Evolutionary conservation across 805 yeast species (phyloP), one percentile per base, ranked within the genome.

Genomic region (Nakazawaea siamensis): DNA sequence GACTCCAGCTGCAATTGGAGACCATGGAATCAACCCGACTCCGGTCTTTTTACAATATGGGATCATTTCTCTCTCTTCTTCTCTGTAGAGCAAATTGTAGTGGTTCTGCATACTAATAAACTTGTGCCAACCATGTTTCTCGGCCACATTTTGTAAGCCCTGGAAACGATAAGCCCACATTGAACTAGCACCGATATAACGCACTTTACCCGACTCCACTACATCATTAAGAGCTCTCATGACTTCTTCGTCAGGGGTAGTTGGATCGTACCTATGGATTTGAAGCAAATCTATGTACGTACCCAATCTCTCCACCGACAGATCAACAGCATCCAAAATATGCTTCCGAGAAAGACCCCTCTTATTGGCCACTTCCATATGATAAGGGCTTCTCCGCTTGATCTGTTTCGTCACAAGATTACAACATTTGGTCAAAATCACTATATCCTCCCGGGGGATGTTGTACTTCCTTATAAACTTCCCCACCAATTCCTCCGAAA

Each of bases 11-110:
- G 76, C 76, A 36, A 64, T 49, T 16, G 83, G 80, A 4, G 77
- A 69, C 72, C 74, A 76, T 11, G 80, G 80, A 28, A 72, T 61
- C 16, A 73, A 34, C 2, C 76, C 80, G 23, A 76, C 68, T 13
- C 68, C 69, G 9, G 66, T 65, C 32, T 57, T 60, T 18, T 66
- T 52, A 41, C 79, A 71, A 50, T 54, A 76, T 17, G 69, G 71
- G 38, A 64, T 68, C 64, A 74, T 57, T 47, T 77, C 83, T n/a
- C 76, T 55, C 47, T 76, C 83, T 36, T 76, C 82, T 47, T 76
- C 82, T 17, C 83, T 57, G 45, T 71, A 59, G 8, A 75, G 34
- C 43, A 76, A 53, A 46, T 73, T 73, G 53, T 75, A 71, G 48
- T 55, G 66, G 45, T 67, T 67, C 51, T 77, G 82, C 70, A 74